A percentile compares a stretch with the other conserved stretches of the same genome.
phyloP scores from a whole-genome alignment of 2,329 filamentous ascomycete species.

The Tolypocladium nubicola region DNA sequence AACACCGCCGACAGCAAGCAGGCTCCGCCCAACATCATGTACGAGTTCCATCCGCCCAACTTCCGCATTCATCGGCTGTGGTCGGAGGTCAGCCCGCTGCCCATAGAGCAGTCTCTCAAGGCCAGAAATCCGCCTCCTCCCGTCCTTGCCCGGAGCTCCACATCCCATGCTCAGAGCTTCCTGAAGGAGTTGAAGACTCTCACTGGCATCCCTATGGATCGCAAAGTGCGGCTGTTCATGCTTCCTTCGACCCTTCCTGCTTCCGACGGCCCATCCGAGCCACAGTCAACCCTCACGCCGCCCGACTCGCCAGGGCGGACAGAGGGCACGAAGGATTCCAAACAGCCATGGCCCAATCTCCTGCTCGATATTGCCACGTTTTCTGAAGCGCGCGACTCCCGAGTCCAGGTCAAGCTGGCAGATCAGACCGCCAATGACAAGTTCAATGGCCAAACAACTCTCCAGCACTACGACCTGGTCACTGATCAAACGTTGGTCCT shows the following conservation, averaged over 20 bases:
- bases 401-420: constrained; percentile 12
- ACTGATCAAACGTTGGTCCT: constrained; percentile 70
- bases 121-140: constrained; percentile 51
- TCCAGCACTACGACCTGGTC: constrained; percentile 58
- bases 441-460: constrained; percentile 62
- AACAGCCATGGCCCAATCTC: constrained; percentile 29
- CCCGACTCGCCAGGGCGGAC: constrained; percentile 27
- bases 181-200: constrained; percentile 61
- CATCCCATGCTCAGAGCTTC: constrained; percentile 62
- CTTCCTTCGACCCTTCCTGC: constrained; percentile 36
- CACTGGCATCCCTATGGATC: constrained; percentile 54
- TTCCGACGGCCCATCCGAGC: constrained; percentile 19
- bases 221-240: constrained; percentile 70
- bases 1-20: constrained; percentile 47
- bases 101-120: constrained; percentile 48
- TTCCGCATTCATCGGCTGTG: constrained; percentile 77
- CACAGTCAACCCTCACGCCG: constrained; percentile 24
- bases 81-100: constrained; percentile 44
- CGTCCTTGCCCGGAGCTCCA: constrained; percentile 60
- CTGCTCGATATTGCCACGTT: constrained; percentile 46
- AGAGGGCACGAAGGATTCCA: constrained; percentile 11
- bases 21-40: constrained; percentile 55
- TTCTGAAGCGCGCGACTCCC: constrained; percentile 17
- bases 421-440: constrained; percentile 66
- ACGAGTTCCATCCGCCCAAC: constrained; percentile 75